Conservation (phyloP, 2,329 filamentous ascomycete species). For the Talaromyces sp. region DNA sequence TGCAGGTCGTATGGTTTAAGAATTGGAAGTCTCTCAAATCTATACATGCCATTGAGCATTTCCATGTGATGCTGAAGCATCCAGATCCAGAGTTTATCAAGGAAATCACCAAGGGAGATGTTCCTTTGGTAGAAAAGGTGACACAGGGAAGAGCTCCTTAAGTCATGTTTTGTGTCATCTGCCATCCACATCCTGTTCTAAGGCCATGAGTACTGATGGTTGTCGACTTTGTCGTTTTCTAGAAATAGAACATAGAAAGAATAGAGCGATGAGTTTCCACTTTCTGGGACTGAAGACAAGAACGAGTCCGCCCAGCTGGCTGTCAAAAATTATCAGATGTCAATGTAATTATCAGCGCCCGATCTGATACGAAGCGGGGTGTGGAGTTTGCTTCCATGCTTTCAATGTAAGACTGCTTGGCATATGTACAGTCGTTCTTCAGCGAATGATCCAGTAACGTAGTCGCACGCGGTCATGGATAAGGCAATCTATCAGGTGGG, state of each 20-base stretch:
- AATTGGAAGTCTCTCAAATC: constrained; percentile 86
- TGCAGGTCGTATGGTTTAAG: constrained; percentile 76
- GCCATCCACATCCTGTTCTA: not conserved
- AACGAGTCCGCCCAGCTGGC: too few species aligned
- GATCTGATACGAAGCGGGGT: not conserved
- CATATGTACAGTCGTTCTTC: not conserved
- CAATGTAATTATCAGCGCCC: not conserved
- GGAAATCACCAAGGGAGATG: constrained; percentile 67
- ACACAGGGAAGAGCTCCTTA: constrained; percentile 12
- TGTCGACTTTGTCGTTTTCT: not conserved
- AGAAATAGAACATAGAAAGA: not conserved
- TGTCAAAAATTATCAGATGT: too few species aligned
- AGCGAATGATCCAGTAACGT: not conserved
- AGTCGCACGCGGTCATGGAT: not conserved
- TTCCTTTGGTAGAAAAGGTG: constrained; percentile 56
- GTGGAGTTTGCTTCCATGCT: not conserved
- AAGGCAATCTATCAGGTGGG: not conserved
- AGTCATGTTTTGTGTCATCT: not conserved
- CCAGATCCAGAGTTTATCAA: constrained; percentile 65
- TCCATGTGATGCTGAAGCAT: constrained; percentile 85
- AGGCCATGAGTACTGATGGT: not conserved
- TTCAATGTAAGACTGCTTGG: not conserved
- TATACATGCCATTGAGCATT: constrained; percentile 82
- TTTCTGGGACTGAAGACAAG: not conserved
- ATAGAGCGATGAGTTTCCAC: not conserved